Evolutionary conservation across 495 filamentous ascomycete species (phyloP), one percentile per base, ranked within the genome.

Genomic region (Hypoxylon subgilvum): DNA sequence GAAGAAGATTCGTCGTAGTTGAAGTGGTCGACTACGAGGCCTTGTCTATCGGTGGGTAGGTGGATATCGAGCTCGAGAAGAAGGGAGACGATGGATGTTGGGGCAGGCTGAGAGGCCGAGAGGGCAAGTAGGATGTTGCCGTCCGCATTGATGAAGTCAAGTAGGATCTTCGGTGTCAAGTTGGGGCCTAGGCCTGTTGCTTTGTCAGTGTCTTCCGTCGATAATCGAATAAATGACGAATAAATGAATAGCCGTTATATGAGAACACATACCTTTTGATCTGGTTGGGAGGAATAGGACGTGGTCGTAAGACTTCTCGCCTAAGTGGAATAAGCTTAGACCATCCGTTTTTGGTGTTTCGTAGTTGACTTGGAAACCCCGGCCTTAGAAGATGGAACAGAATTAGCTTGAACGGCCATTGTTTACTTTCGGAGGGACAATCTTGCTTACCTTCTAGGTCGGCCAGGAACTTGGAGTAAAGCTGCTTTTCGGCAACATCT

Each of bases 81-180:
- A 18, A 97, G 83, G 50, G 91, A 92, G 65, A 86, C 87, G 61
- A 96, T 79, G 45, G 88, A 84, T 60, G 86, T 86, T 25, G 95
- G 88, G 6, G 88, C 88, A 4, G 88, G 72, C 42, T 82, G 76
- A 51, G 86, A 85, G 51, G 87, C 84, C 45, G 89, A 91, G 63
- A 97, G 88, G n/a, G 89, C 81, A 44, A 97, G 76, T 44, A 98
- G 82, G 71, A 98, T 85, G 76, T 97, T 98, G 72, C 95, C 95
- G 35, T 92, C 82, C 18, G 86, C 84, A 74, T 94, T 92, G 73
- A 95, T 76, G 79, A 96, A 98, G 57, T 97, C 84, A 67, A 97
- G 84, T 59, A 98, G 84, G 65, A 87, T 77, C 63, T 90, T 89
- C 31, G 93, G 89, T 23, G 90, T 94, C 60, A 98, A 77, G 44